Evolutionary conservation across 441 rosid genomes (phyloP).

Genomic region (Erodium moschatum): DNA sequence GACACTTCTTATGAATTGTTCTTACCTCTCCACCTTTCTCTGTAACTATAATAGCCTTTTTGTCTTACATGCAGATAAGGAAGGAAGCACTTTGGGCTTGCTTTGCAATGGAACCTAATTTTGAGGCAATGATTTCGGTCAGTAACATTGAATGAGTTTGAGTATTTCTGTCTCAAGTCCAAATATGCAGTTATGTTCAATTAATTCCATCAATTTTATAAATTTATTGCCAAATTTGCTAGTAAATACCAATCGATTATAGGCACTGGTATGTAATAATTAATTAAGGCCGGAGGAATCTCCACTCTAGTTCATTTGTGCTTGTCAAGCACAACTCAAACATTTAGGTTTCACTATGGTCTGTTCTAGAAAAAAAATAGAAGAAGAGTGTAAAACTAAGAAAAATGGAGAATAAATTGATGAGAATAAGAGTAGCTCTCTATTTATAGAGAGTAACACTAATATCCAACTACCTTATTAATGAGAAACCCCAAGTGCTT

Average conservation of each 20-base stretch:
- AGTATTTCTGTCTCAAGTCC: not conserved
- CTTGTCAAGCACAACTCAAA: not conserved
- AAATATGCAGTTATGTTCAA: not conserved
- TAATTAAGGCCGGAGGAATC: no score
- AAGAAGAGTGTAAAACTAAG: not conserved
- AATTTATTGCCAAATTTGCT: no score
- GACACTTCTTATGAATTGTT: not conserved
- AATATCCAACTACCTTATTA: no score
- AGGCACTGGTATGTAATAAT: no score
- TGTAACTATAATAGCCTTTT: not conserved
- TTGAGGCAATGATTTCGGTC: slow-evolving; percentile 75
- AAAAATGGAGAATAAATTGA: no score
- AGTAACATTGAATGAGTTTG: slow-evolving; percentile 19
- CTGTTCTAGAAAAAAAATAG: not conserved
- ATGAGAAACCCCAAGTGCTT: no score
- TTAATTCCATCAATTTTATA: not conserved
- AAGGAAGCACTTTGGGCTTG: slow-evolving; percentile 94
- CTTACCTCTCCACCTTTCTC: not conserved
- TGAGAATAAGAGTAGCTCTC: no score
- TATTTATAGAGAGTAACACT: no score
- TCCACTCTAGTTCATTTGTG: not conserved
- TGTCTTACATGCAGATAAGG: slow-evolving; percentile 47
- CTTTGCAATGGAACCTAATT: slow-evolving; percentile 77
- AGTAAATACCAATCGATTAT: no score
- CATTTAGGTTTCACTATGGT: not conserved